Evolutionary conservation across 352 stramenopile species (phyloP), one percentile per base, ranked within the genome.

Genomic region (Phytophthora sojae): DNA sequence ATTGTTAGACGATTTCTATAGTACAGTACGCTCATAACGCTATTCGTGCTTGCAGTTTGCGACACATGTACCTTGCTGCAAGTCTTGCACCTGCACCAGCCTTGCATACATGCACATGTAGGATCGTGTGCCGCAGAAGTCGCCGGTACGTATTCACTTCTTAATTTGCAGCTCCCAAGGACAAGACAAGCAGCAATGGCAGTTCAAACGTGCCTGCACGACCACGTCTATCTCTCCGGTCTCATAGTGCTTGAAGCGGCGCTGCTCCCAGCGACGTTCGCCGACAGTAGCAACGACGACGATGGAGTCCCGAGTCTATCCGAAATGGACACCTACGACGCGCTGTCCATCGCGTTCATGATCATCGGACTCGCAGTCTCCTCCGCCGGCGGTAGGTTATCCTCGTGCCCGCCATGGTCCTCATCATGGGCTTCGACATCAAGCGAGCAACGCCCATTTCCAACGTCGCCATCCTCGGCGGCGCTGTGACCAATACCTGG

Each of bases 401-500:
- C 75, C 69, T 85, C 63, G 71, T 88, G 17, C 81, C 81, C 25
- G 67, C 81, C 30, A 77, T 89, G 64, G 78, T 86, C 63, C 61
- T 86, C 32, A 67, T 84, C 57, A 85, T 89, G 81, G 67, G 75
- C 66, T 89, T 87, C 50, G 71, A 87, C 56, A 82, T 87, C 67
- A 87, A 89, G 70, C 78, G 75, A 55, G 81, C 79, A 21, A 89
- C 79, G 44, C 77, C 81, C 15, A 76, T 74, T 35, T 80, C 75
- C 26, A 89, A 87, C 77, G 75, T 89, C 29, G 77, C 81, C 75
- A 85, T 87, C 72, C 81, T 89, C 23, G 79, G 79, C 49, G 77
- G 77, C 30, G 81, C 76, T 17, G 64, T 87, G n/a, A 79, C 79
- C 15, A 89, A 86, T 44, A 71, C 79, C 1, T 75, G 77, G 26